A percentile compares a stretch with the other conserved stretches of the same genome.
These are phyloP conservation scores for Acrocalymma vagum DNA, from an alignment of 2,329 filamentous ascomycete genomes.

Conservation along the genomic window DNA sequence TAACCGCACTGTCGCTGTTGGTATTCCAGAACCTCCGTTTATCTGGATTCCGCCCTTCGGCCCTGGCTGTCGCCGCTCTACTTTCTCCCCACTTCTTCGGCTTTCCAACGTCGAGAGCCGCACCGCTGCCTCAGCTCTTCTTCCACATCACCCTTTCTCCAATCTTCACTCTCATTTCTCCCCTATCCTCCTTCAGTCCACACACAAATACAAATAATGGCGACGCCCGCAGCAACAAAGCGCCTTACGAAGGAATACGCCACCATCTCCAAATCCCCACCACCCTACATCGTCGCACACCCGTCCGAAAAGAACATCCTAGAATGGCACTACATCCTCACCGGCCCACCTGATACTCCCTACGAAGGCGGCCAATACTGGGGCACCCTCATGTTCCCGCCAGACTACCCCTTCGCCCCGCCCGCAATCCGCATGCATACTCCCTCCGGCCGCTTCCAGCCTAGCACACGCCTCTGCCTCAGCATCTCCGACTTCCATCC, in stretches of 20 bases:
- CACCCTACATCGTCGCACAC: conserved; percentile 88
- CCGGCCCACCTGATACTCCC: conserved; percentile 90
- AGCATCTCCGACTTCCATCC: conserved; percentile 98
- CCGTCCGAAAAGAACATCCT: conserved; percentile 91
- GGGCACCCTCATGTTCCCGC: conserved; percentile 94
- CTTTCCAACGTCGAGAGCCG: too few relatives aligned
- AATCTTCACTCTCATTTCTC: conserved; percentile 9
- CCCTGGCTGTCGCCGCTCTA: neutral
- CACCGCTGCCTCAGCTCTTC: conserved; percentile 1
- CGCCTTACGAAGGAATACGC: conserved; percentile 70
- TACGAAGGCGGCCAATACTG: conserved; percentile 97
- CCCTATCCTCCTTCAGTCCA: conserved; percentile 2
- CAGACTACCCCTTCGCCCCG: conserved; percentile 96
- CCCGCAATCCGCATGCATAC: conserved; percentile 99
- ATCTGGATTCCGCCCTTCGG: neutral
- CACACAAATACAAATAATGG: conserved; percentile 37
- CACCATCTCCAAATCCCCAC: conserved; percentile 76
- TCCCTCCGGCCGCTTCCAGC: conserved; percentile 92
- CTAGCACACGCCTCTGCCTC: conserved; percentile 88
- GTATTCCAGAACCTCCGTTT: conserved; percentile 10
- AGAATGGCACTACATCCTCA: conserved; percentile 96
- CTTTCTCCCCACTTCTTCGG: conserved; percentile 9
- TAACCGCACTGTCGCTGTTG: too few relatives aligned
- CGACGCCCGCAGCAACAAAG: conserved; percentile 50
- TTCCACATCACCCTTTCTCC: conserved; percentile 1